Base-by-base conservation (phyloP, 768 basidiomycete species). In the Leucocoprinus leucothites region DNA sequence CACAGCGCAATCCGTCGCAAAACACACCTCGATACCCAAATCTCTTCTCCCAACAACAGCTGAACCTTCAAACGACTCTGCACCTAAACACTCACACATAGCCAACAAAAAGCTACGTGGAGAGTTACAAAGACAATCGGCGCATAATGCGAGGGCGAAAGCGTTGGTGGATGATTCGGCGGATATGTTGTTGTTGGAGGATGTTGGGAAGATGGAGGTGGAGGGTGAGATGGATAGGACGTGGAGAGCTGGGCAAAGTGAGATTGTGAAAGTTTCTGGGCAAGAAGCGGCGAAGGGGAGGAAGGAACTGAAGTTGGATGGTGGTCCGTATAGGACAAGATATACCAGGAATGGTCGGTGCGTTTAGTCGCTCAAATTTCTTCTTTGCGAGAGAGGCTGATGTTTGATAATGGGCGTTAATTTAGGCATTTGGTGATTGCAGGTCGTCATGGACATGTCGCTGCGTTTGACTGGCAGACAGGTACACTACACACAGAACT, bases 331-430 rank as follows among this genome's bases (percentile, higher is more conserved):
- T 65, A 75, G 84, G 45, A 79, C 86, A 38, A 80, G 92, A 61
- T 97, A 95, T 72, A 92, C 93, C 19, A 75, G 89, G 61, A 96
- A 99, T 65, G 97, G 97, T 61, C 78, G 93, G 90, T 92, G 44
- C 35, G 60, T 58, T 13, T 35, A 38, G 31, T 7, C 51, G 35
- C 43, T 42, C 22, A 42, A 26, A 55, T 38, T 54, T 24, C 5
- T 36, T 26, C 19, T 26, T 25, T 34, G 19, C 40, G 19, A 34
- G 41, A 18, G 11, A 16, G 9, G 11, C 31, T 31, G 6, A 9
- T 22, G 25, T 28, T 24, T 36, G 22, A 48, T 44, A 42, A 21
- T 19, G 28, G 25, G 52, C 18, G 48, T 44, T 34, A 50, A 31
- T 8, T 34, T 61, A 91, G 94, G 68, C 87, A 96, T 69, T 67